phyloP scores from a whole-genome alignment of 495 filamentous ascomycete species.

The Podospora appendiculata region DNA sequence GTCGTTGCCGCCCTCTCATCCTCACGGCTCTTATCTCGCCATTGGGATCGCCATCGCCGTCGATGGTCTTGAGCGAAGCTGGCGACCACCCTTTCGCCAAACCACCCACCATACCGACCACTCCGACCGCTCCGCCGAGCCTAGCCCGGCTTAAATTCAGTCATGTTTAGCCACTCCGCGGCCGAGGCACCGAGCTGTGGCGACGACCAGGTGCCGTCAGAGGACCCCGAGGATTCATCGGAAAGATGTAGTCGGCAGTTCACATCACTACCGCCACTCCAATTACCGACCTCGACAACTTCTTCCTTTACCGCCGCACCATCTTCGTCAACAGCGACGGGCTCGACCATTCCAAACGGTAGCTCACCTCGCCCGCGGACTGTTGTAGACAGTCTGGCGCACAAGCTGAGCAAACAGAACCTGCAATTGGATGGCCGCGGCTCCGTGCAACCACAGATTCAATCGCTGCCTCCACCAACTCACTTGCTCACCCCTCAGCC shows the following conservation, averaged over 20 bases:
- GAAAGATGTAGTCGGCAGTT: too few species aligned
- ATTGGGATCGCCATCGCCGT: too few species aligned
- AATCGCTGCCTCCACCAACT: neutral
- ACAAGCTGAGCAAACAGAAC: conserved; percentile 29
- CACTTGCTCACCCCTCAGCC: neutral
- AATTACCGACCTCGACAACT: too few species aligned
- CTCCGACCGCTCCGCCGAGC: too few species aligned
- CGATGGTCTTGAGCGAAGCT: too few species aligned
- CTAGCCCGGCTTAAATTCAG: too few species aligned
- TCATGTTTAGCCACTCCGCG: too few species aligned
- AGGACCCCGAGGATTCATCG: neutral
- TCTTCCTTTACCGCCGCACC: neutral
- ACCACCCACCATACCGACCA: too few species aligned
- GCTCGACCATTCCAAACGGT: neutral
- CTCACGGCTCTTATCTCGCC: too few species aligned
- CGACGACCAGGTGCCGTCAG: neutral
- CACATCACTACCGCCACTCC: too few species aligned
- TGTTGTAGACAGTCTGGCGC: conserved; percentile 22
- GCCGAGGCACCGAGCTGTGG: neutral
- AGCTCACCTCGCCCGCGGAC: neutral
- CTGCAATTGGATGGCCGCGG: conserved; percentile 9
- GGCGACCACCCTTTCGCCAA: too few species aligned
- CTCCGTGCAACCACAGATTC: neutral
- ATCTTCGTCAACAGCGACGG: neutral
- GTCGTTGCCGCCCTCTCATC: too few species aligned